These are phyloP conservation scores for Podila horticola DNA, from an alignment of 192 early-diverging fungal genomes.

Conservation along the genomic window DNA sequence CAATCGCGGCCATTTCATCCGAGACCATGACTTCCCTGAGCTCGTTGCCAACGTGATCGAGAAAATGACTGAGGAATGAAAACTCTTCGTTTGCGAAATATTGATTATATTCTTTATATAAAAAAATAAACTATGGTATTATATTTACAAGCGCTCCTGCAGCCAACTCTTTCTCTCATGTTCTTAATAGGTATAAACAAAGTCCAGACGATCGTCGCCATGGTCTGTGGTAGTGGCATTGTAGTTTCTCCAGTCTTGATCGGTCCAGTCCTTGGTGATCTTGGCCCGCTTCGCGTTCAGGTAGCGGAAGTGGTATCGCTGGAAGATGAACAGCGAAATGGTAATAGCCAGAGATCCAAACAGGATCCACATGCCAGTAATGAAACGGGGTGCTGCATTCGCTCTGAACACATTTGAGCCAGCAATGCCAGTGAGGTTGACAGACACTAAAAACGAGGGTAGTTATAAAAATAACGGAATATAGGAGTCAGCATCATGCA, in stretches of 20 bases:
- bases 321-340: slow-evolving; percentile 53
- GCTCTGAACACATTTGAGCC: slow-evolving; percentile 45
- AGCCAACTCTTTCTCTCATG: not conserved
- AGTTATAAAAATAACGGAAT: not conserved
- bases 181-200: slow-evolving; percentile 41
- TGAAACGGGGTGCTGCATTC: slow-evolving; percentile 61
- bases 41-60: slow-evolving; percentile 42
- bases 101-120: not conserved
- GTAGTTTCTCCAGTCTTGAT: slow-evolving; percentile 62
- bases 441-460: slow-evolving; percentile 18
- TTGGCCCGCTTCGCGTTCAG: slow-evolving; percentile 60
- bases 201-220: slow-evolving; percentile 68
- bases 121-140: too few species aligned
- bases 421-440: slow-evolving; percentile 46
- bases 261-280: slow-evolving; percentile 59
- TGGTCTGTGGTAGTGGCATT: slow-evolving; percentile 59
- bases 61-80: slow-evolving; percentile 17
- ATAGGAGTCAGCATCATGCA: too few species aligned
- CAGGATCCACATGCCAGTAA: slow-evolving; percentile 59
- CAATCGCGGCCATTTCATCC: slow-evolving; percentile 52
- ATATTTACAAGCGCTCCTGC: too few species aligned
- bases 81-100: not conserved
- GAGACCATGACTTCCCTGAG: slow-evolving; percentile 42
- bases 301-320: slow-evolving; percentile 50
- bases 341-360: slow-evolving; percentile 52